Evolutionary conservation across 768 basidiomycete species (phyloP).

Genomic region (Pisolithus sp.): DNA sequence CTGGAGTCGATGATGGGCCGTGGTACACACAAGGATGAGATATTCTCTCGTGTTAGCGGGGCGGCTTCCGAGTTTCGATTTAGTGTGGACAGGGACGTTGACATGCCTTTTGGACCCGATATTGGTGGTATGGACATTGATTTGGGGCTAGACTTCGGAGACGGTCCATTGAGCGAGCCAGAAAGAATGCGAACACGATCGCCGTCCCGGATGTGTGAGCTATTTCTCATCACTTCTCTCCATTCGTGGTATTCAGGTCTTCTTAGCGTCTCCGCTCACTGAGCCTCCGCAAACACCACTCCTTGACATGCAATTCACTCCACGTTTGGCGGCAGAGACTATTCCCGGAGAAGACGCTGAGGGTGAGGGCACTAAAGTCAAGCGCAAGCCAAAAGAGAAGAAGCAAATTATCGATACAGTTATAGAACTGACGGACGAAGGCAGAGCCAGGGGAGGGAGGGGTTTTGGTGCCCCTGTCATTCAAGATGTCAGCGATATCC

Average conservation of each 20-base stretch:
- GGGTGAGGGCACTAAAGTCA: conserved; percentile 28
- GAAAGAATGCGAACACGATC: conserved; percentile 52
- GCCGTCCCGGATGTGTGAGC: conserved; percentile 71
- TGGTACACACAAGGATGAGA: conserved; percentile 49
- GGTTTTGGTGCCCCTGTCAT: conserved; percentile 50
- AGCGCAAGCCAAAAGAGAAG: conserved; percentile 62
- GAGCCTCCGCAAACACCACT: conserved; percentile 76
- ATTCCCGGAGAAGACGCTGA: conserved; percentile 33
- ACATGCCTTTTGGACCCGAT: conserved; percentile 45
- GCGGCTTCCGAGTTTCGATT: conserved; percentile 65
- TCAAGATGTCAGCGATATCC: conserved; percentile 59
- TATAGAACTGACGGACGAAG: conserved; percentile 72
- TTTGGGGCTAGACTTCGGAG: conserved; percentile 65
- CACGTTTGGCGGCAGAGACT: conserved; percentile 39
- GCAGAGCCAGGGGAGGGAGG: conserved; percentile 47
- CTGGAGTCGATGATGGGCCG: conserved; percentile 54
- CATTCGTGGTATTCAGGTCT: conserved; percentile 5
- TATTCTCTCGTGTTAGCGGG: conserved; percentile 58
- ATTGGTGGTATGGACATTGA: conserved; percentile 55
- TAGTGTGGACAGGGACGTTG: conserved; percentile 44
- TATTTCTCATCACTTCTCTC: not conserved
- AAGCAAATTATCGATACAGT: conserved; percentile 89
- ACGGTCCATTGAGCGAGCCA: conserved; percentile 40
- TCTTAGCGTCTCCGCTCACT: conserved; percentile 66
- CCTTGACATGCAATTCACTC: conserved; percentile 45